These are phyloP conservation scores for Hypoxylon fuscum DNA, from an alignment of 495 filamentous ascomycete genomes.

Conservation along the genomic window DNA sequence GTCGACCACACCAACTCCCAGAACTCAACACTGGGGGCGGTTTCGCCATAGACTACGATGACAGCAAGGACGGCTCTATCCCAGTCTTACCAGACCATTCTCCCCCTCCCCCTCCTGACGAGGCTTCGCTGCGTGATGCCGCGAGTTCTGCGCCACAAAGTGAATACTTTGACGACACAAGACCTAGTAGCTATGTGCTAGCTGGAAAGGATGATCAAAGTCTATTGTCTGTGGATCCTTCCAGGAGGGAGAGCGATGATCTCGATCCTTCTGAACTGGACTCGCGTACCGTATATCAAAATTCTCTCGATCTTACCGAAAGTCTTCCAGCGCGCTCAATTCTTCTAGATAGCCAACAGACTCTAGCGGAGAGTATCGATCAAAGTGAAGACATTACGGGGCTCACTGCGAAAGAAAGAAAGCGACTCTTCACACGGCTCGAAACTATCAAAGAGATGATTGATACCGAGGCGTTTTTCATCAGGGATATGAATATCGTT, in stretches of 20 bases:
- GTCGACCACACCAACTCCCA: slow-evolving; percentile 46
- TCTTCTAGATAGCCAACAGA: slow-evolving; percentile 39
- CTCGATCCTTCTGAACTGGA: slow-evolving; percentile 41
- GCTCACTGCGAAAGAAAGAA: slow-evolving; percentile 50
- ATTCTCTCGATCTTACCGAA: slow-evolving; percentile 48
- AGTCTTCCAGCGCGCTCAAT: slow-evolving; percentile 32
- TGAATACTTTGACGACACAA: slow-evolving; percentile 52
- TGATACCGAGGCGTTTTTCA: slow-evolving; percentile 87
- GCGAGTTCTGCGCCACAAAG: slow-evolving; percentile 41
- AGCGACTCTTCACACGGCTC: slow-evolving; percentile 68
- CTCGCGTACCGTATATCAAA: slow-evolving; percentile 47
- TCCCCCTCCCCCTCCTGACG: slow-evolving; percentile 44
- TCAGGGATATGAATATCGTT: slow-evolving; percentile 93
- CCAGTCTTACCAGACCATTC: slow-evolving; percentile 48
- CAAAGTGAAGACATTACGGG: slow-evolving; percentile 33
- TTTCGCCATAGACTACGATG: slow-evolving; percentile 44
- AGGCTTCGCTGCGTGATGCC: slow-evolving; percentile 31
- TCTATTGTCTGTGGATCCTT: slow-evolving; percentile 37
- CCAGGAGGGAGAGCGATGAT: slow-evolving; percentile 48
- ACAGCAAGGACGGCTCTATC: slow-evolving; percentile 35
- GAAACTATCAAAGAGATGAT: slow-evolving; percentile 89
- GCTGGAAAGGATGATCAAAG: slow-evolving; percentile 43
- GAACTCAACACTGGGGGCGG: slow-evolving; percentile 49
- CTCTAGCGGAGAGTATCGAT: slow-evolving; percentile 41
- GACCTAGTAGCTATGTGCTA: slow-evolving; percentile 53